Evolutionary conservation across 148 eudicot species (phyloP).

Genomic region (Mesembryanthemum crystallinum): DNA sequence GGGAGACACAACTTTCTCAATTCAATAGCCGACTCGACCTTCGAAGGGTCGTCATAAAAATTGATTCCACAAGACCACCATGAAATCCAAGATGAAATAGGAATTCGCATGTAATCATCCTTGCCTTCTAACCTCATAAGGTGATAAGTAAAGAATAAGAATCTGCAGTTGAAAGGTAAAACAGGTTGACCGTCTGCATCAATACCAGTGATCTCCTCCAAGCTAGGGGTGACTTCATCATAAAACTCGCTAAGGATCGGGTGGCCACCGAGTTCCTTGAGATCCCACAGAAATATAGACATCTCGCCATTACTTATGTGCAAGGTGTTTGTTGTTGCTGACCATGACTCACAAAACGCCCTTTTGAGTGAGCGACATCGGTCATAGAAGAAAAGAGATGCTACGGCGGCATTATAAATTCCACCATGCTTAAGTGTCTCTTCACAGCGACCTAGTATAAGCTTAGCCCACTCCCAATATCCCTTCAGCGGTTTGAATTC

Average conservation of each 20-base stretch:
- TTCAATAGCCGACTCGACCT: neutral
- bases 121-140: neutral
- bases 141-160: neutral
- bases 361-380: neutral
- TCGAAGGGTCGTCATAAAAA: neutral
- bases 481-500: neutral
- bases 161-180: neutral
- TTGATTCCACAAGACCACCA: neutral
- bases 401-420: neutral
- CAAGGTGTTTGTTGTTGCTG: neutral
- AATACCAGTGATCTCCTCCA: neutral
- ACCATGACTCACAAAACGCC: neutral
- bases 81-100: neutral
- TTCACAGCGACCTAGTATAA: neutral
- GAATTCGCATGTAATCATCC: neutral
- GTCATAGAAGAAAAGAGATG: neutral
- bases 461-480: neutral
- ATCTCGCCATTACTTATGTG: neutral
- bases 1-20: neutral
- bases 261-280: neutral
- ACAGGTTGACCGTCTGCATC: neutral
- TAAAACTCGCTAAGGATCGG: neutral
- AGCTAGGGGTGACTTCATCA: neutral
- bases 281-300: neutral
- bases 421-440: neutral